Evolutionary conservation across 495 filamentous ascomycete species (phyloP).

Genomic region (Daldinia caldariorum): DNA sequence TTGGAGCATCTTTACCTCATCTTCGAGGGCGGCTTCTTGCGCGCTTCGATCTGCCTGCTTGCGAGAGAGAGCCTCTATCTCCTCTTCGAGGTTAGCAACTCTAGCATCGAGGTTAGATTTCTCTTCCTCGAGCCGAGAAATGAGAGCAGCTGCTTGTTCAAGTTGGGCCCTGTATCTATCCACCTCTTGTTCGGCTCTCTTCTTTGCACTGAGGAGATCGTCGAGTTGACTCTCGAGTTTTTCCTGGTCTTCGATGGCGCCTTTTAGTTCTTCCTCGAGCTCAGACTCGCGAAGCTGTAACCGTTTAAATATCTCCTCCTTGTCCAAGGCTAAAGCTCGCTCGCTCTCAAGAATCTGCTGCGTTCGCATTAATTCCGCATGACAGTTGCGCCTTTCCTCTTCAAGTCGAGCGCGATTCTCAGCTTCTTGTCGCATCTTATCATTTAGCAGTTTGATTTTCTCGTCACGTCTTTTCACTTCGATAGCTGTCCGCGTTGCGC

Average conservation of each 20-base stretch:
- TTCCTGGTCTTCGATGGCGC: constrained; percentile 95
- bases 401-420: constrained; percentile 82
- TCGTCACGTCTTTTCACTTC: constrained; percentile 96
- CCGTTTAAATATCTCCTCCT: constrained; percentile 97
- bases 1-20: constrained; percentile 89
- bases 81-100: constrained; percentile 71
- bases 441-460: constrained; percentile 84
- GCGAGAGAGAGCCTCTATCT: constrained; percentile 72
- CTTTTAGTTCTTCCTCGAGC: constrained; percentile 88
- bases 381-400: constrained; percentile 88
- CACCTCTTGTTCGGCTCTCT: constrained; percentile 84
- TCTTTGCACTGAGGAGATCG: constrained; percentile 86
- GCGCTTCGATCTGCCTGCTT: constrained; percentile 73
- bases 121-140: constrained; percentile 82
- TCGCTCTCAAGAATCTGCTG: constrained; percentile 96
- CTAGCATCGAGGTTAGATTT: constrained; percentile 77
- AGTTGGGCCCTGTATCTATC: constrained; percentile 81
- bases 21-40: constrained; percentile 75
- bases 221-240: constrained; percentile 93
- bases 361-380: constrained; percentile 85
- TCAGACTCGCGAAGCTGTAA: constrained; percentile 90
- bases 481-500: constrained; percentile 85
- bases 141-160: constrained; percentile 90
- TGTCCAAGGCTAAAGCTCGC: constrained; percentile 91
- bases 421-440: constrained; percentile 80